Conservation (phyloP, 2,329 filamentous ascomycete genomes). For the Alternaria sp. region DNA sequence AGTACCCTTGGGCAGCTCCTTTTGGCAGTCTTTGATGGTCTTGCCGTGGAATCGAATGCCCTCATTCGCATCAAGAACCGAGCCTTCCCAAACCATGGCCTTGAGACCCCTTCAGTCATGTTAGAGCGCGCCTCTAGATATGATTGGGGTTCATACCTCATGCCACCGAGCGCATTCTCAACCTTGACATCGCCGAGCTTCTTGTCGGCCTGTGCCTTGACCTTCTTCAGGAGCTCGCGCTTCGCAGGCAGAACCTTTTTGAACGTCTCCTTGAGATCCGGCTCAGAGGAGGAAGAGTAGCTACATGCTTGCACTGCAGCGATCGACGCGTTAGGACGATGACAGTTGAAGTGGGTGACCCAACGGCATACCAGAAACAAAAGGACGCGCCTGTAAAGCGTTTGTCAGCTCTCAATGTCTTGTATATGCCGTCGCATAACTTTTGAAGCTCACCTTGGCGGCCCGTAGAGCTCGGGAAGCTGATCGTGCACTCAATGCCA, state of each 20-base stretch:
- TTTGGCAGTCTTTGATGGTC: slow-evolving; percentile 98
- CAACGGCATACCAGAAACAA: slow-evolving; percentile 47
- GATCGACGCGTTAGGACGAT: slow-evolving; percentile 19
- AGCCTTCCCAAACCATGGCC: slow-evolving; percentile 99
- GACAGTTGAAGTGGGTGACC: neutral
- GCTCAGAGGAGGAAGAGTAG: slow-evolving; percentile 80
- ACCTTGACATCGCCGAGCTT: slow-evolving; percentile 92
- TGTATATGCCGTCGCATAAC: neutral
- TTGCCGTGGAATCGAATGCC: slow-evolving; percentile 97
- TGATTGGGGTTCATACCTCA: slow-evolving; percentile 66
- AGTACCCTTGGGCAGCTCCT: slow-evolving; percentile 88
- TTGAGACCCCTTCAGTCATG: slow-evolving; percentile 72
- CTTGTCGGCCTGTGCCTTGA: slow-evolving; percentile 84
- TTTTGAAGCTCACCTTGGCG: slow-evolving; percentile 62
- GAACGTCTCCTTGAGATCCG: slow-evolving; percentile 87
- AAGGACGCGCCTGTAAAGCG: slow-evolving; percentile 35
- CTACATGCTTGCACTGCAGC: slow-evolving; percentile 55
- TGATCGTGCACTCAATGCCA: slow-evolving; percentile 70
- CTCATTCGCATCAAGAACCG: slow-evolving; percentile 93
- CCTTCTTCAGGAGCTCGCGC: slow-evolving; percentile 89
- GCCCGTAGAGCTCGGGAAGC: slow-evolving; percentile 69
- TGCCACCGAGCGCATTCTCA: slow-evolving; percentile 91
- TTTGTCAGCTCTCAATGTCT: slow-evolving; percentile 19
- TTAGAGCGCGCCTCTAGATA: slow-evolving; percentile 11
- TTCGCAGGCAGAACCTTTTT: slow-evolving; percentile 87